These are phyloP conservation scores for Ceratonia siliqua DNA, from an alignment of 306 rosid species.

Conservation along the genomic window DNA sequence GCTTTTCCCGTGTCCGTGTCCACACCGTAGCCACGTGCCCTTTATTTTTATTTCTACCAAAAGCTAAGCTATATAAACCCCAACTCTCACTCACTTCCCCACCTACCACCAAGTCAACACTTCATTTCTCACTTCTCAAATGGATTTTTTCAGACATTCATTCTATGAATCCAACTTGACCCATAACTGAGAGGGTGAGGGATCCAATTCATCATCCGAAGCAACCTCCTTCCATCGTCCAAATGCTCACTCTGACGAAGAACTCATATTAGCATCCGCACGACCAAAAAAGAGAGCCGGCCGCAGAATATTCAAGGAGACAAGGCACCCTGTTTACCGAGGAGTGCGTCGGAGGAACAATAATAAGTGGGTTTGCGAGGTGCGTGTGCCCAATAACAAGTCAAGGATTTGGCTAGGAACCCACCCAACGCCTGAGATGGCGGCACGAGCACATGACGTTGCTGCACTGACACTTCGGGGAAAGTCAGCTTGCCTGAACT, in stretches of 20 bases:
- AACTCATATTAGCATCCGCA: constrained; percentile 55
- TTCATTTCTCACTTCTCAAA: not conserved
- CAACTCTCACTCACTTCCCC: not conserved
- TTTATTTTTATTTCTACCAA: not conserved
- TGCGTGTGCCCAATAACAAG: constrained; percentile 70
- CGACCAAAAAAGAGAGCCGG: constrained; percentile 77
- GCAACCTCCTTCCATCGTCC: not conserved
- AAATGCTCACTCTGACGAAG: constrained; percentile 44
- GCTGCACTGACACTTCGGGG: constrained; percentile 67
- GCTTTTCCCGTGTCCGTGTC: constrained; percentile 28
- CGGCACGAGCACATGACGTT: constrained; percentile 88
- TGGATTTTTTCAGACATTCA: constrained; percentile 22
- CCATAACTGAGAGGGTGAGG: constrained; percentile 31
- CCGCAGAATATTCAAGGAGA: constrained; percentile 64
- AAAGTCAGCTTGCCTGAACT: constrained; percentile 70
- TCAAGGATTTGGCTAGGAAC: constrained; percentile 87
- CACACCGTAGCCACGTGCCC: constrained; percentile 15
- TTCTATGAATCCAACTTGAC: not conserved
- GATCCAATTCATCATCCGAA: constrained; percentile 20
- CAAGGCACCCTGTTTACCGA: constrained; percentile 77
- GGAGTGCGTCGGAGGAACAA: constrained; percentile 75
- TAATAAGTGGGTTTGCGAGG: constrained; percentile 87
- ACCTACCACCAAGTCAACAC: not conserved
- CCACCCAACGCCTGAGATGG: constrained; percentile 74
- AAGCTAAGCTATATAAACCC: constrained; percentile 26